Percentiles rank a stretch among this genome's conserved stretches.
phyloP scores from a whole-genome alignment of 495 filamentous ascomycete species.

The Neurospora sp. region DNA sequence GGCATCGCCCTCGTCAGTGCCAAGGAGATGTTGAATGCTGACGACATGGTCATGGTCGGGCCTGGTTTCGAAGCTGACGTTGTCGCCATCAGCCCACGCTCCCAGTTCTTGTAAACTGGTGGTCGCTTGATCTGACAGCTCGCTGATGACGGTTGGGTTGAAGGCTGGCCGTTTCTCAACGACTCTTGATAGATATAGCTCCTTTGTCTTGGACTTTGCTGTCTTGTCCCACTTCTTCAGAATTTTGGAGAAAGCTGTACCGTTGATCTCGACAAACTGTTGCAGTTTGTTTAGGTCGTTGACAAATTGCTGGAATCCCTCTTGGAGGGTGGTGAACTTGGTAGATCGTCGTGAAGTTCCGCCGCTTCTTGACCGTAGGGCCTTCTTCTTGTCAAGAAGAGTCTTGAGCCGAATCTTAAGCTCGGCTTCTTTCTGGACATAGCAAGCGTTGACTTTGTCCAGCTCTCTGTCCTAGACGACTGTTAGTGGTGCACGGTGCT shows the following conservation, averaged over 20 bases:
- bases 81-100: slow-evolving; percentile 93
- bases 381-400: slow-evolving; percentile 85
- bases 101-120: slow-evolving; percentile 85
- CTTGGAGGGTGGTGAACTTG: slow-evolving; percentile 85
- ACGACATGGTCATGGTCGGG: slow-evolving; percentile 46
- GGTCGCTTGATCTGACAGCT: slow-evolving; percentile 90
- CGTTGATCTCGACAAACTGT: slow-evolving; percentile 97
- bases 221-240: slow-evolving; percentile 99
- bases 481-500: slow-evolving; percentile 11
- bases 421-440: slow-evolving; percentile 97
- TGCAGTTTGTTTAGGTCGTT: slow-evolving; percentile 94
- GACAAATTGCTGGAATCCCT: slow-evolving; percentile 94
- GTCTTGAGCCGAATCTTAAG: slow-evolving; percentile 86
- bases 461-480: slow-evolving; percentile 78
- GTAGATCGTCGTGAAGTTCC: slow-evolving; percentile 75
- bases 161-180: slow-evolving; percentile 98
- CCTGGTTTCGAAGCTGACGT: slow-evolving; percentile 64
- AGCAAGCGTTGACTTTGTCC: slow-evolving; percentile 97
- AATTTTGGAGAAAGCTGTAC: slow-evolving; percentile 95
- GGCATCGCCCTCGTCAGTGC: slow-evolving; percentile 73
- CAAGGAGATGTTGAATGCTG: slow-evolving; percentile 50
- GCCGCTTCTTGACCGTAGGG: slow-evolving; percentile 64
- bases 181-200: slow-evolving; percentile 87
- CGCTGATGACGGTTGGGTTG: slow-evolving; percentile 91
- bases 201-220: slow-evolving; percentile 96